Evolutionary conservation across 345 rosid species (phyloP).

Genomic region (Iberis pinnata): DNA sequence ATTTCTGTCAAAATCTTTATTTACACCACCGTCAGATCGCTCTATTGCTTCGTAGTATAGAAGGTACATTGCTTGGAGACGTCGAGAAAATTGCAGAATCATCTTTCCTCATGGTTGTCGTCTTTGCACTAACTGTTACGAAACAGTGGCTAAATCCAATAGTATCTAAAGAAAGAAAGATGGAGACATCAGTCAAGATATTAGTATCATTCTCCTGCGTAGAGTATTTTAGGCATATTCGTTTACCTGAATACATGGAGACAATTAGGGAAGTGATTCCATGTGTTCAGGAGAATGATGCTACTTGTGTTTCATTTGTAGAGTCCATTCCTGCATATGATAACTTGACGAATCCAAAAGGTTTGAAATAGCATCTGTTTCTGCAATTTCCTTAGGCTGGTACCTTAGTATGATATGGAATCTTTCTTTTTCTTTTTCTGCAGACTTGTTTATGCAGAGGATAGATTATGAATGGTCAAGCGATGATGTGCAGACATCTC

Average conservation of each 20-base stretch:
- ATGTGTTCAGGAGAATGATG: slow-evolving; percentile 67
- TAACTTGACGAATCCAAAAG: slow-evolving; percentile 61
- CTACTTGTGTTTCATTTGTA: slow-evolving; percentile 56
- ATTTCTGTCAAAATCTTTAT: slow-evolving; percentile 67
- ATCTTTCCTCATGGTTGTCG: slow-evolving; percentile 82
- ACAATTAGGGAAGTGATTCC: slow-evolving; percentile 64
- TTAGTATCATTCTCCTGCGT: slow-evolving; percentile 70
- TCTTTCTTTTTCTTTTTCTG: neutral
- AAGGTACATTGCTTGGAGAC: slow-evolving; percentile 46
- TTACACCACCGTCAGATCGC: slow-evolving; percentile 59
- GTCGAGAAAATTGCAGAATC: slow-evolving; percentile 85
- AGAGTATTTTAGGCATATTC: slow-evolving; percentile 77
- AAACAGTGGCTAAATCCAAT: slow-evolving; percentile 52
- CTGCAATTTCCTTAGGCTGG: slow-evolving; percentile 2
- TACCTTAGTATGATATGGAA: slow-evolving; percentile 4
- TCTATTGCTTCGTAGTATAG: slow-evolving; percentile 50
- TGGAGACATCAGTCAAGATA: slow-evolving; percentile 61
- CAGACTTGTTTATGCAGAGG: slow-evolving; percentile 31
- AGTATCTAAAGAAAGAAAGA: slow-evolving; percentile 46
- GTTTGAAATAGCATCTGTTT: slow-evolving; percentile 31
- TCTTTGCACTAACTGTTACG: slow-evolving; percentile 67
- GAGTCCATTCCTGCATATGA: slow-evolving; percentile 72
- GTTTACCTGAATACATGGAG: slow-evolving; percentile 86
- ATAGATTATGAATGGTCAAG: slow-evolving; percentile 60
- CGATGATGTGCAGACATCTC: slow-evolving; percentile 93